Conservation (phyloP, 1,139 yeast genomes). For the Yamadazyma epiphylla region DNA sequence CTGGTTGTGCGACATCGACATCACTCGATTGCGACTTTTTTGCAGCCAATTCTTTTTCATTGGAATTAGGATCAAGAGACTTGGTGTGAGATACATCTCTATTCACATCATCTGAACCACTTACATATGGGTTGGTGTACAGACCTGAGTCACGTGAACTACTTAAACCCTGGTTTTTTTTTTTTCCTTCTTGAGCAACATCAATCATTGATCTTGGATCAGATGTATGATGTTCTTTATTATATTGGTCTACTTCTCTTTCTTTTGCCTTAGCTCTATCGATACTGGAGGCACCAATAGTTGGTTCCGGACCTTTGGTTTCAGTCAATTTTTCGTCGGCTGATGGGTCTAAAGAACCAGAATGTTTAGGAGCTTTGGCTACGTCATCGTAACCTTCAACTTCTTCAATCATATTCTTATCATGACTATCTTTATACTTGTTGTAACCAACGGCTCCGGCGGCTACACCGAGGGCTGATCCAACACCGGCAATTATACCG, state of each 20-base stretch:
- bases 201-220: constrained; percentile 25
- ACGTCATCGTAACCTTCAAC: constrained; percentile 3
- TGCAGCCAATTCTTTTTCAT: constrained; percentile 1
- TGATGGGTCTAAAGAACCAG: neutral
- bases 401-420: constrained; percentile 3
- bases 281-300: constrained; percentile 5
- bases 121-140: neutral
- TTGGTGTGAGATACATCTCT: too few species aligned
- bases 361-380: constrained; percentile 5
- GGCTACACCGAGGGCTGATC: constrained; percentile 21
- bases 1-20: constrained; percentile 1
- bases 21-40: constrained; percentile 1
- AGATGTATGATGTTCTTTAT: constrained; percentile 22
- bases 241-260: constrained; percentile 22
- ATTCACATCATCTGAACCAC: neutral
- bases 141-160: too few species aligned
- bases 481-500: constrained; percentile 14
- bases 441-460: constrained; percentile 21
- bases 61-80: neutral
- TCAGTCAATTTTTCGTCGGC: constrained; percentile 1
- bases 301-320: constrained; percentile 7
- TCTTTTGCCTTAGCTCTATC: constrained; percentile 13
- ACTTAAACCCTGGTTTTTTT: too few species aligned
- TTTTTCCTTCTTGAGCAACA: constrained; percentile 21
- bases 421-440: neutral